These are phyloP conservation scores for Rhizopus sp. DNA, from an alignment of 371 early-diverging fungal species.

Conservation along the genomic window DNA sequence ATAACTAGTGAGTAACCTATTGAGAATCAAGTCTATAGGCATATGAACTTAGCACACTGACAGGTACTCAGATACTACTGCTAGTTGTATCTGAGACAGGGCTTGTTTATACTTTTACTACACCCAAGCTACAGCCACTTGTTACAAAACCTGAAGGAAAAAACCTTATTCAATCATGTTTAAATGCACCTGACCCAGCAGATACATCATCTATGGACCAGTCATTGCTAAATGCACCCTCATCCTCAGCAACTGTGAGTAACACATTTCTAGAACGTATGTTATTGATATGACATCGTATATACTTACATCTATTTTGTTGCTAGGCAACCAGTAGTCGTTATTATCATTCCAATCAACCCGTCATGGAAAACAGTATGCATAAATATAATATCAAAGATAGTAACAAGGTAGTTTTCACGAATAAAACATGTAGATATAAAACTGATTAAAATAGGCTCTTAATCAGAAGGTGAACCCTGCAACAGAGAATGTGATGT, in stretches of 20 bases:
- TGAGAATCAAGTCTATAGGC: conserved; percentile 55
- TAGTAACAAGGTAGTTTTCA: too few species aligned
- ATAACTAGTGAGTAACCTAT: neutral
- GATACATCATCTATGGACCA: conserved; percentile 4
- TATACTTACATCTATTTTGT: neutral
- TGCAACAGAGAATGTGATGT: neutral
- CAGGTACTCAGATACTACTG: conserved; percentile 96
- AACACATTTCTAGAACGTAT: conserved; percentile 1
- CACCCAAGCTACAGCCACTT: conserved; percentile 92
- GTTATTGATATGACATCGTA: neutral
- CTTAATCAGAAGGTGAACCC: neutral
- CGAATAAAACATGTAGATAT: too few species aligned
- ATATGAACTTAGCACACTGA: conserved; percentile 92
- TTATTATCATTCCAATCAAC: conserved; percentile 15
- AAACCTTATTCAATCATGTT: conserved; percentile 89
- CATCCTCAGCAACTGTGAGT: conserved; percentile 20
- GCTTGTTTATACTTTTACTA: conserved; percentile 97
- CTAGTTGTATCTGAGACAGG: conserved; percentile 96
- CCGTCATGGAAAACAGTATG: too few species aligned
- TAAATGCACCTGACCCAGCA: conserved; percentile 76
- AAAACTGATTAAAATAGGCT: too few species aligned
- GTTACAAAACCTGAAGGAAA: conserved; percentile 92
- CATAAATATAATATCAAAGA: too few species aligned
- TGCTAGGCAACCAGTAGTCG: conserved; percentile 10
- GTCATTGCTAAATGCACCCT: conserved; percentile 7